These are phyloP conservation scores for Cyanidioschyzon merolae DNA, from an alignment of 23 red algal genomes.

Conservation along the genomic window DNA sequence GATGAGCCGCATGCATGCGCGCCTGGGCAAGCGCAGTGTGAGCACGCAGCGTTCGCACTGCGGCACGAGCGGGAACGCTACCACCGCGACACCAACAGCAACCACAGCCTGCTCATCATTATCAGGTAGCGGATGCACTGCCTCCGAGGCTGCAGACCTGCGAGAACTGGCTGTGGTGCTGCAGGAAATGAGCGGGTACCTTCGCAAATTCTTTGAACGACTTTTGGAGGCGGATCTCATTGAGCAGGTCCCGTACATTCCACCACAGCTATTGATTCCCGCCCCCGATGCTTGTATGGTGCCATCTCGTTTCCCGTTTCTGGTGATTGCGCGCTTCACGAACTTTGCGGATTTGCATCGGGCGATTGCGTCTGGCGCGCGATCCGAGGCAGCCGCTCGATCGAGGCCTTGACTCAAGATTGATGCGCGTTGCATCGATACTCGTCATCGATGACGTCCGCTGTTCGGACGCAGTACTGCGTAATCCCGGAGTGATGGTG, in stretches of 20 bases:
- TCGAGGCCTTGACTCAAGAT: too few relatives aligned
- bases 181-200: background rate
- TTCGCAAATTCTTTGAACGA: background rate
- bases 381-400: background rate
- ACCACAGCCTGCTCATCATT: too few relatives aligned
- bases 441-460: too few relatives aligned
- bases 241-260: background rate
- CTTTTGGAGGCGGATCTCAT: background rate
- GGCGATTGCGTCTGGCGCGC: background rate
- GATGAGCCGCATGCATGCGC: conserved; percentile 2
- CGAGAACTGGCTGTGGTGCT: conserved; percentile 6
- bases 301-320: background rate
- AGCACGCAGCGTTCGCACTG: background rate
- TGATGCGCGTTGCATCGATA: too few relatives aligned
- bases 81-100: too few relatives aligned
- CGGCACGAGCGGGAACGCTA: background rate
- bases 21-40: background rate
- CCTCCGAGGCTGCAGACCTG: background rate
- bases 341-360: background rate
- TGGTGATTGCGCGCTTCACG: background rate
- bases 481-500: too few relatives aligned
- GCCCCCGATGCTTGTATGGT: conserved; percentile 1
- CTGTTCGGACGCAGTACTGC: too few relatives aligned
- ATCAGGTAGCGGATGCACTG: too few relatives aligned
- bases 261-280: background rate